Evolutionary conservation across 441 rosid genomes (phyloP).

Genomic region (Gossypium lobatum): DNA sequence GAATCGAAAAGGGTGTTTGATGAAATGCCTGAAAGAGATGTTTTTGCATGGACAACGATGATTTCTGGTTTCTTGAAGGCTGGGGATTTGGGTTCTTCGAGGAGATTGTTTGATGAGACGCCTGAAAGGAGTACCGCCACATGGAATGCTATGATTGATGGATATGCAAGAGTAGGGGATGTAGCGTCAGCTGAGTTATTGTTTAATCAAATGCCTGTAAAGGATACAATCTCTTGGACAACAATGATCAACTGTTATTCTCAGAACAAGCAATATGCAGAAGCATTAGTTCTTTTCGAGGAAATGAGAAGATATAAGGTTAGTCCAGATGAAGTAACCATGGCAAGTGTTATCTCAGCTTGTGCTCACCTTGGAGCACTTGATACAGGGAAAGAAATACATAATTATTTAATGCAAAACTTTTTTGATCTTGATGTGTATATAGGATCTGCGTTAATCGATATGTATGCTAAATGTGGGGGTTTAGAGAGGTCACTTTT

Average conservation of each 20-base stretch:
- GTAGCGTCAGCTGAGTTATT: slow-evolving; percentile 33
- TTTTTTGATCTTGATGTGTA: slow-evolving; percentile 46
- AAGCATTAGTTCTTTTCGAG: slow-evolving; percentile 38
- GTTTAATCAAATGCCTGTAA: slow-evolving; percentile 39
- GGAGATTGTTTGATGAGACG: slow-evolving; percentile 44
- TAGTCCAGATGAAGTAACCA: slow-evolving; percentile 45
- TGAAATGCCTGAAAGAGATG: slow-evolving; percentile 59
- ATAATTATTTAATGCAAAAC: slow-evolving; percentile 31
- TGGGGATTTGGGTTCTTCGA: slow-evolving; percentile 39
- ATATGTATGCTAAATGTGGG: slow-evolving; percentile 63
- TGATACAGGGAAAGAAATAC: slow-evolving; percentile 42
- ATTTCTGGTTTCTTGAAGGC: slow-evolving; percentile 27
- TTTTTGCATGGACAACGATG: slow-evolving; percentile 42
- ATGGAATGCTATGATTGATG: slow-evolving; percentile 54
- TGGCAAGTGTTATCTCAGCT: slow-evolving; percentile 52
- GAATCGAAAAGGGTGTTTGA: slow-evolving; percentile 47
- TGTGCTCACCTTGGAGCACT: slow-evolving; percentile 59
- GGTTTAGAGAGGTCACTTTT: slow-evolving; percentile 39
- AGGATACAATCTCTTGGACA: slow-evolving; percentile 52
- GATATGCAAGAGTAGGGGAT: slow-evolving; percentile 36
- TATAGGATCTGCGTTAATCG: slow-evolving; percentile 54
- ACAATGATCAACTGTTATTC: slow-evolving; percentile 54
- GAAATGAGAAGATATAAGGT: slow-evolving; percentile 35
- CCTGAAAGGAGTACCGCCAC: slow-evolving; percentile 37
- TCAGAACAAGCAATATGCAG: slow-evolving; percentile 36